Base-by-base conservation (phyloP, 495 filamentous ascomycete genomes). In the Trichoderma parareesei region DNA sequence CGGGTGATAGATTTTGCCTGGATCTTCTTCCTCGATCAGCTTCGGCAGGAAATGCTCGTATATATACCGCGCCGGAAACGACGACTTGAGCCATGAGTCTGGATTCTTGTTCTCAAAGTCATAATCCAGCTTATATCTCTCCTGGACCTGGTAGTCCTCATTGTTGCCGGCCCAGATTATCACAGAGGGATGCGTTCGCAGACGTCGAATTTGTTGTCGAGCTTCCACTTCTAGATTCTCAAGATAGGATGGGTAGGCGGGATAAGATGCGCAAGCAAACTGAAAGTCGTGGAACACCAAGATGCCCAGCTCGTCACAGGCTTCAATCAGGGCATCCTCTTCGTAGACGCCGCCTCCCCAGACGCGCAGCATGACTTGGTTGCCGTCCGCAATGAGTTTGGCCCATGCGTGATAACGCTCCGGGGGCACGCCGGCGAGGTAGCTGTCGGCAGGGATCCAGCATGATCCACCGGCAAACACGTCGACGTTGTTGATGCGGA, bases 231-330 rank as follows among this genome's bases (percentile, higher is more conserved):
- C 77, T 48, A 93, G 78, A 3, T 85, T 86, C 20, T 83, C 77
- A 13, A 91, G 77, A 62, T 90, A 82, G 1, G 80, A 76, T 0
- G 84, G 82, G 74, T 85, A 84, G 9, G 85, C 84, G 20, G 90
- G 90, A 74, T 94, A 93, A 69, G 90, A 90, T 13, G 88, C 89
- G 67, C 89, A 92, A 46, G 84, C 90, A 69, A 92, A 92, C 77
- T 88, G 85, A 70, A 92, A 92, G 69, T 93, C 90, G 71, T 91
- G 89, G 89, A 90, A 93, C 27, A 92, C 84, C 46, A 92, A 71
- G 16, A 93, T 78, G 8, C 88, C 88, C 18, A 91, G 79, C 68
- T 91, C 84, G 67, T 92, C 89, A 66, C 88, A 91, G 5, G 84
- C 79, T 37, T 88, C 82, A 74, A 92, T 92, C 71, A 93, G 90